phyloP scores from a whole-genome alignment of 2,329 filamentous ascomycete species.

The Fusarium cyanostomum region DNA sequence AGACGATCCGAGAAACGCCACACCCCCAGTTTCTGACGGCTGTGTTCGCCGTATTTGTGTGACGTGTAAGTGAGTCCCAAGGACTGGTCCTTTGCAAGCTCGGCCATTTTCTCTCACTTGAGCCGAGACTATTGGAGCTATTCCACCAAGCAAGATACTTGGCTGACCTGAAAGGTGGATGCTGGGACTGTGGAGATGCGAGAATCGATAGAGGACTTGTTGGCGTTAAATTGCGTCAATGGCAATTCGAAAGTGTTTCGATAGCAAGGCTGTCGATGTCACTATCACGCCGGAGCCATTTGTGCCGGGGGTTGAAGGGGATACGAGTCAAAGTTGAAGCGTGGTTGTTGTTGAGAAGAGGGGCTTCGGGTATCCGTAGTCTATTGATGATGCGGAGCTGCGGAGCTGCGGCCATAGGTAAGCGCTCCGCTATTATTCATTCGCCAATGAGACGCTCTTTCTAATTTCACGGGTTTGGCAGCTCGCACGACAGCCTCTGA shows the following conservation, averaged over 20 bases:
- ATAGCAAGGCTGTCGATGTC: background rate
- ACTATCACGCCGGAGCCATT: background rate
- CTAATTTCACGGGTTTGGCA: constrained; percentile 19
- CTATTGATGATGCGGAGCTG: no score
- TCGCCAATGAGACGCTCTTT: constrained; percentile 30
- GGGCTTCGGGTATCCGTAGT: background rate
- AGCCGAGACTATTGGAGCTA: constrained; percentile 17
- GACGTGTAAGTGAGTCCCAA: constrained; percentile 46
- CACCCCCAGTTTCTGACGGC: constrained; percentile 57
- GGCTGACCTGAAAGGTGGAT: constrained; percentile 1
- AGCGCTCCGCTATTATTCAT: constrained; percentile 1
- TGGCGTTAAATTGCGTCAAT: constrained; percentile 13
- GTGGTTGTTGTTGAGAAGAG: constrained; percentile 3
- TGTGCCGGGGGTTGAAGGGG: constrained; percentile 1
- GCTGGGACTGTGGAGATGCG: background rate
- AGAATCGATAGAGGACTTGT: constrained; percentile 10
- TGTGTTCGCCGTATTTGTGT: constrained; percentile 52
- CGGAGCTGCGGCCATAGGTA: no score
- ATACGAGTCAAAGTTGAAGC: constrained; percentile 8
- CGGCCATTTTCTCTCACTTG: constrained; percentile 30
- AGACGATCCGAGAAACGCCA: constrained; percentile 50
- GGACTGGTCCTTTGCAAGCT: constrained; percentile 28
- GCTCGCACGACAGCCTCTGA: constrained; percentile 5
- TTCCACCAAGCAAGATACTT: constrained; percentile 8
- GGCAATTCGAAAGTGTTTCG: constrained; percentile 14